Percentiles rank a stretch among this genome's conserved stretches.
Conservation (phyloP, 805 yeast species). For the Metschnikowia chrysomelidarum region DNA sequence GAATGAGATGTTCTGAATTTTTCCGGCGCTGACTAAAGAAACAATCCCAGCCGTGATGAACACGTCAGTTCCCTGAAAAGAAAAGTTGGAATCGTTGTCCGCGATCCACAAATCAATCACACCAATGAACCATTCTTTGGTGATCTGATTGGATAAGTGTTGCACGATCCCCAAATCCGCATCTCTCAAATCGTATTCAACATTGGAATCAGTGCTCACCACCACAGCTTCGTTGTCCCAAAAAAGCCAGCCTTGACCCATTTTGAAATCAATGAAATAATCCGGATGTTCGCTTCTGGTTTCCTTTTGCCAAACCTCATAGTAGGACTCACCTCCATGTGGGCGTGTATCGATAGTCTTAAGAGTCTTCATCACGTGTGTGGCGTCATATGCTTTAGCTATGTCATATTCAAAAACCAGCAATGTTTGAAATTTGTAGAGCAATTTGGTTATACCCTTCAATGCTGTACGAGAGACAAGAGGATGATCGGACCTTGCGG, state of each 20-base stretch:
- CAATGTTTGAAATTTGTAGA: constrained; percentile 41
- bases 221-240: constrained; percentile 64
- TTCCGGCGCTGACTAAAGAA: constrained; percentile 46
- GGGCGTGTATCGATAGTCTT: constrained; percentile 43
- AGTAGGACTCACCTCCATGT: constrained; percentile 33
- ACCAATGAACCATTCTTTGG: constrained; percentile 56
- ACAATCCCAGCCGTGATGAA: constrained; percentile 52
- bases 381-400: constrained; percentile 40
- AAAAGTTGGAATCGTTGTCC: constrained; percentile 67
- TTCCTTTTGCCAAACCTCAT: constrained; percentile 47
- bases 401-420: constrained; percentile 50
- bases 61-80: constrained; percentile 65
- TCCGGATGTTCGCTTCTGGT: constrained; percentile 47
- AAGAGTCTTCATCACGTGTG: constrained; percentile 32
- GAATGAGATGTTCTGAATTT: constrained; percentile 41
- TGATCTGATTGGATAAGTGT: constrained; percentile 44
- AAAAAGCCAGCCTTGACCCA: constrained; percentile 65
- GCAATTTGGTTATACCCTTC: constrained; percentile 51
- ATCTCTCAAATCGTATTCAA: constrained; percentile 30
- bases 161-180: constrained; percentile 44
- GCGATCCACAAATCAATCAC: constrained; percentile 53
- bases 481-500: constrained; percentile 67
- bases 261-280: constrained; percentile 57
- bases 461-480: constrained; percentile 56
- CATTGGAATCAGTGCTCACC: constrained; percentile 32